phyloP scores from a whole-genome alignment of 2,329 filamentous ascomycete species.

The Penicillium psychrosexuale region DNA sequence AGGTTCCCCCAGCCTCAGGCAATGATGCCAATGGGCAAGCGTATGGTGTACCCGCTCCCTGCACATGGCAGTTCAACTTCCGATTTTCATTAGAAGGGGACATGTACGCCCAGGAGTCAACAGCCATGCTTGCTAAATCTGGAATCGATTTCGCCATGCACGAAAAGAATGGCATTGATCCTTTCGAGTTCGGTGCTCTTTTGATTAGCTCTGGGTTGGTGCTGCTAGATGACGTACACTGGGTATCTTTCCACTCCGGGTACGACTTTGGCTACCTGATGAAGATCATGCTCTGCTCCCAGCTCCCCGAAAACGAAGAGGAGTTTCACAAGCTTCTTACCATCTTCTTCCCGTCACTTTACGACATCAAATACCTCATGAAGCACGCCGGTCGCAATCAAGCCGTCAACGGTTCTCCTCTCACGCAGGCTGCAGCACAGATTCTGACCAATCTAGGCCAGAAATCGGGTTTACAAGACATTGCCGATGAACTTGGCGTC shows the following conservation, averaged over 20 bases:
- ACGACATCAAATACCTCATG: slow-evolving; percentile 97
- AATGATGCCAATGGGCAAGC: slow-evolving; percentile 50
- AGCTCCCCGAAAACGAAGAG: slow-evolving; percentile 81
- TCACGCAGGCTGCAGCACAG: slow-evolving; percentile 64
- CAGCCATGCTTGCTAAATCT: slow-evolving; percentile 81
- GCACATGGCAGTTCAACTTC: slow-evolving; percentile 99
- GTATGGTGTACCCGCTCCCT: slow-evolving; percentile 63
- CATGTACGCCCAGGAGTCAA: slow-evolving; percentile 96
- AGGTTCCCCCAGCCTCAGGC: slow-evolving; percentile 72
- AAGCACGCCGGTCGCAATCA: slow-evolving; percentile 76
- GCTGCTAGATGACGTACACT: slow-evolving; percentile 81
- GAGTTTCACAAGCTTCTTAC: slow-evolving; percentile 87
- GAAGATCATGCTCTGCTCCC: slow-evolving; percentile 81
- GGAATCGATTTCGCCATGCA: slow-evolving; percentile 89
- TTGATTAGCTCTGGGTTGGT: slow-evolving; percentile 91
- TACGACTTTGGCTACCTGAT: slow-evolving; percentile 98
- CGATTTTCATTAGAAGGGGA: slow-evolving; percentile 90
- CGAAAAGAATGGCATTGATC: slow-evolving; percentile 85
- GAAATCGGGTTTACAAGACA: slow-evolving; percentile 88
- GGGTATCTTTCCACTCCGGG: slow-evolving; percentile 96
- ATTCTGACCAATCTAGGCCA: slow-evolving; percentile 82
- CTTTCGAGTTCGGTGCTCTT: slow-evolving; percentile 80
- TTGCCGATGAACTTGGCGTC: slow-evolving; percentile 88
- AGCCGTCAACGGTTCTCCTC: slow-evolving; percentile 60
- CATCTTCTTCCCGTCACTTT: slow-evolving; percentile 88